Base-by-base conservation (phyloP, 371 early-diverging fungal genomes). In the Mucor indicus region DNA sequence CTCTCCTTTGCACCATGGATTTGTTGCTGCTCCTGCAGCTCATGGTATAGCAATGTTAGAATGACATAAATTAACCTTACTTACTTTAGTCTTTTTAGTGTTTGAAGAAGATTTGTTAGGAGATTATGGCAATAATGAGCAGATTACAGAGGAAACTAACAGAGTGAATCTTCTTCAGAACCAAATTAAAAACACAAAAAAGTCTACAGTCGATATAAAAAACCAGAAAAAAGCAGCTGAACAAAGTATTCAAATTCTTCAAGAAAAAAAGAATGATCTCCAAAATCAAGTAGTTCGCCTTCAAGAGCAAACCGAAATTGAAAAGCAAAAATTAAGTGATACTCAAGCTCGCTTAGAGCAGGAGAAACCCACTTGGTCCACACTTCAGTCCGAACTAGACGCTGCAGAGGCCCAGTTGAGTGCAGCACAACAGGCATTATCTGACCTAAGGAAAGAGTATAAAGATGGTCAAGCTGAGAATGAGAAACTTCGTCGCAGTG, bases 141-240 rank as follows among this genome's bases (percentile, higher is more conserved):
- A 64, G 17, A 23, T 70, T 8, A 57, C 65, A 4, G 52, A 56
- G 15, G 66, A 63, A 29, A 70, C 69, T n/a, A 74, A 64, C 20
- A 36, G 59, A 15, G 64, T 67, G 3, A 68, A 72, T 17, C 66
- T 67, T 13, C 33, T 74, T 8, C 71, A 75, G 35, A 68, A 75
- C 20, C 60, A 75, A 42, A 66, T 75, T 13, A 32, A 42, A 13
- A 38, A 53, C 2, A 45, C 64, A 2, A 53, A 59, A 27, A 31
- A 50, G n/a, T 42, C 66, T 8, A 58, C 67, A 3, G 19, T 20
- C 5, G 57, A 64, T 6, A 44, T 66, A 13, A 45, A 62, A 32
- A 19, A 40, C 4, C 64, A 69, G 48, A 55, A 67, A 23, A 22
- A 48, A 11, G 22, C 45, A 15, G 45, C 53, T 16, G 48, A 55